Conservation (phyloP, 2,329 filamentous ascomycete genomes). For the Mollisia scopiformis region DNA sequence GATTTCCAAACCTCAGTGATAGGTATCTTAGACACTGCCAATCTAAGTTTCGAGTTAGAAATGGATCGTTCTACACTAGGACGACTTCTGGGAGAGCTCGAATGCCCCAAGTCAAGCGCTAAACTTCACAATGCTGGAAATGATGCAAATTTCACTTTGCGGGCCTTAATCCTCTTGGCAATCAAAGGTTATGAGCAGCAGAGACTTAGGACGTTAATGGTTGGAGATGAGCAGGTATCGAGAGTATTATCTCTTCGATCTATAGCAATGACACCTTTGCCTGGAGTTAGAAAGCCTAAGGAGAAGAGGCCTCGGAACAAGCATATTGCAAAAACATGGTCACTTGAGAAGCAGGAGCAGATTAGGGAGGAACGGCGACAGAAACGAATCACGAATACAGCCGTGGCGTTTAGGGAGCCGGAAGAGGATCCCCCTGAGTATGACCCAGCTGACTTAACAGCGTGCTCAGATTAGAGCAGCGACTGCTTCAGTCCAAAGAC, state of each 20-base stretch:
- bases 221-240: neutral
- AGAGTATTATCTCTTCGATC: neutral
- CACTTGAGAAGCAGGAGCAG: neutral
- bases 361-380: neutral
- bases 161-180: neutral
- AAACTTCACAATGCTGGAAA: conserved; percentile 10
- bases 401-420: neutral
- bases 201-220: neutral
- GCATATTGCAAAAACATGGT: neutral
- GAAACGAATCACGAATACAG: neutral
- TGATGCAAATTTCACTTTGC: conserved; percentile 6
- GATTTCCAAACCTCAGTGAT: conserved; percentile 7
- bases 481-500: neutral
- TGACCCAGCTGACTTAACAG: too few species aligned
- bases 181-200: neutral
- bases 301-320: neutral
- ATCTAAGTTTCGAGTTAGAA: neutral
- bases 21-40: conserved; percentile 1
- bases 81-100: conserved; percentile 1
- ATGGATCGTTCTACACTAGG: neutral
- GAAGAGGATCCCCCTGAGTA: too few species aligned
- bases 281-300: neutral
- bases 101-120: neutral
- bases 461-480: too few species aligned
- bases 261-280: neutral